These are phyloP conservation scores for Bipolaris cookei DNA, from an alignment of 2,329 filamentous ascomycete genomes.

Conservation along the genomic window DNA sequence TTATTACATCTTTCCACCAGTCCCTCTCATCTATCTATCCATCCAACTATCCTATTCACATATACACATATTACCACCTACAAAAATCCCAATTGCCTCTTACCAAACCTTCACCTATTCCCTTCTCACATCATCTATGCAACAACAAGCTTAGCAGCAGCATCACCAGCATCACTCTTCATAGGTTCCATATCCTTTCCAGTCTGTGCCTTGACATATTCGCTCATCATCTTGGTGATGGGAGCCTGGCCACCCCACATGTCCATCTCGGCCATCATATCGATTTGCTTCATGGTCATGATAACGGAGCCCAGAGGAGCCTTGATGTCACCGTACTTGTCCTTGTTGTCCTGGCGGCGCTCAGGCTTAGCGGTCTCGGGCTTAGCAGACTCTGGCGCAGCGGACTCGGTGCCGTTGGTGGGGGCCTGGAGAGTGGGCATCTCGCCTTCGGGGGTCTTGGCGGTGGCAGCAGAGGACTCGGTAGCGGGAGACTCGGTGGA, in stretches of 20 bases:
- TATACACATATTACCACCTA: no score
- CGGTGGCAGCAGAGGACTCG: neutral
- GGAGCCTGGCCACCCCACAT: slow-evolving; percentile 40
- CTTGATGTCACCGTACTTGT: slow-evolving; percentile 28
- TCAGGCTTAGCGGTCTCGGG: slow-evolving; percentile 17
- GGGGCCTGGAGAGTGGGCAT: slow-evolving; percentile 9
- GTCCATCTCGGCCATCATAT: slow-evolving; percentile 38
- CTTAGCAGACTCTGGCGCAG: slow-evolving; percentile 29
- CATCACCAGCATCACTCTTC: neutral
- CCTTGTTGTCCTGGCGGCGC: slow-evolving; percentile 26
- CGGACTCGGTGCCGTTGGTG: slow-evolving; percentile 21
- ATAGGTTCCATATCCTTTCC: slow-evolving; percentile 19
- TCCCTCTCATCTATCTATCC: neutral
- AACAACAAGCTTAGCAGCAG: slow-evolving; percentile 3
- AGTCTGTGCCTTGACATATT: slow-evolving; percentile 40
- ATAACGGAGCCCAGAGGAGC: slow-evolving; percentile 36
- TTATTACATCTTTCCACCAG: neutral
- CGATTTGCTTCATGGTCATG: slow-evolving; percentile 46
- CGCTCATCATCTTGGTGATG: slow-evolving; percentile 45
- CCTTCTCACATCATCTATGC: neutral
- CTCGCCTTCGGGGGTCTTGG: slow-evolving; percentile 6
- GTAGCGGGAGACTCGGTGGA: slow-evolving; percentile 2
- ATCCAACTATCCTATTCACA: neutral
- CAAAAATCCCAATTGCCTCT: no score
- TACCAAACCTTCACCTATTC: no score